phyloP scores from a whole-genome alignment of 345 rosid genomes.

The Rhizophora mangle region DNA sequence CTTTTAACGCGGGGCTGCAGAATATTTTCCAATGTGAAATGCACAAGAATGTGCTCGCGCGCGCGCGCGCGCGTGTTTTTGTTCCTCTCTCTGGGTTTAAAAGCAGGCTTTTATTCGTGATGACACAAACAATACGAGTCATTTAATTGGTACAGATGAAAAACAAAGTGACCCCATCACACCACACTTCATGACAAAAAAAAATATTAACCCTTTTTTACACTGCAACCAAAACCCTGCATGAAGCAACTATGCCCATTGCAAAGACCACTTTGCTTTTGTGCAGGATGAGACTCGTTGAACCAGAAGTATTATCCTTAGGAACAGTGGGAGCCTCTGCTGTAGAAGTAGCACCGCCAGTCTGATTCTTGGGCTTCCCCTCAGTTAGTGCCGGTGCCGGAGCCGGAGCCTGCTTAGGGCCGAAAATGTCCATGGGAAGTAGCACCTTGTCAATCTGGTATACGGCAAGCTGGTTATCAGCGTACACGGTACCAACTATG shows the following conservation, averaged over 20 bases:
- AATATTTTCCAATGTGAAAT: too few species aligned
- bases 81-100: too few species aligned
- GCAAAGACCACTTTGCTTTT: not conserved
- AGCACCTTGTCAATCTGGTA: slow-evolving; percentile 41
- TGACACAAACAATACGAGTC: too few species aligned
- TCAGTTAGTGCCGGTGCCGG: slow-evolving; percentile 10
- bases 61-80: too few species aligned
- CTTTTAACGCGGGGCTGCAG: too few species aligned
- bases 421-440: slow-evolving; percentile 29
- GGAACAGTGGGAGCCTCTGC: slow-evolving; percentile 7
- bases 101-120: too few species aligned
- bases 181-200: not conserved
- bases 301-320: slow-evolving; percentile 12
- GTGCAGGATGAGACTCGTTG: not conserved
- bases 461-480: slow-evolving; percentile 32
- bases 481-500: slow-evolving; percentile 29
- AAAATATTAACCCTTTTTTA: not conserved
- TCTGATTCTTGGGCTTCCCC: slow-evolving; percentile 7
- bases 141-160: not conserved
- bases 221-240: not conserved
- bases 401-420: slow-evolving; percentile 22
- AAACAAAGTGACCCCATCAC: not conserved
- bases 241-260: not conserved
- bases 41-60: too few species aligned
- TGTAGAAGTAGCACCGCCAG: not conserved